Conservation (phyloP, 441 rosid species). For the Syzygium malaccense region DNA sequence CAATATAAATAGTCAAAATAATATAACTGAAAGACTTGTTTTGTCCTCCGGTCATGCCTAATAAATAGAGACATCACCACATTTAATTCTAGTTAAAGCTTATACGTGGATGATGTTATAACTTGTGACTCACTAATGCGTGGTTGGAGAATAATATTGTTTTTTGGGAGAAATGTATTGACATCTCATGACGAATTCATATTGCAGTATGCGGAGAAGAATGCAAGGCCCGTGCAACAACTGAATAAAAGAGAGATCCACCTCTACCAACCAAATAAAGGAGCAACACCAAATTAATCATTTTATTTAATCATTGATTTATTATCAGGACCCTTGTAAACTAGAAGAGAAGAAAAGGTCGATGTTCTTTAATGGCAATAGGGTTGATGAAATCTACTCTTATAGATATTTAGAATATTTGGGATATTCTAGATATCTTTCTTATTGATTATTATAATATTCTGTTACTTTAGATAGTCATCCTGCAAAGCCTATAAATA, state of each 20-base stretch:
- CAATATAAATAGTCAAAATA: neutral
- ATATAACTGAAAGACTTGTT: neutral
- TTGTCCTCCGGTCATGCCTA: neutral
- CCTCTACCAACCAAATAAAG: neutral
- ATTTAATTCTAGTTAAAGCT: neutral
- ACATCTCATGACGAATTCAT: neutral
- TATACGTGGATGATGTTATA: neutral
- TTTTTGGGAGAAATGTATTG: neutral
- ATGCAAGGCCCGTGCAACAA: conserved; percentile 51
- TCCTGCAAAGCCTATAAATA: neutral
- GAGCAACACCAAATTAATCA: neutral
- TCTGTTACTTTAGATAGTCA: neutral
- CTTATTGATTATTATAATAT: neutral
- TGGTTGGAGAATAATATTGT: neutral
- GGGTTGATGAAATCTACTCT: neutral
- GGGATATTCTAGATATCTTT: neutral
- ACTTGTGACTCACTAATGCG: neutral
- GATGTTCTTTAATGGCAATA: neutral
- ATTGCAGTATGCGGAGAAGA: conserved; percentile 39
- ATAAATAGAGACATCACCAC: neutral
- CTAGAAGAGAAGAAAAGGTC: neutral
- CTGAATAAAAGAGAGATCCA: conserved; percentile 23
- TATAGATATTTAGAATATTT: neutral
- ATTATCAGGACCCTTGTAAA: neutral
- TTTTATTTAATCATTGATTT: too few relatives aligned